Conservation (phyloP, 352 stramenopile species). For the Thalassiosira pacifica region DNA sequence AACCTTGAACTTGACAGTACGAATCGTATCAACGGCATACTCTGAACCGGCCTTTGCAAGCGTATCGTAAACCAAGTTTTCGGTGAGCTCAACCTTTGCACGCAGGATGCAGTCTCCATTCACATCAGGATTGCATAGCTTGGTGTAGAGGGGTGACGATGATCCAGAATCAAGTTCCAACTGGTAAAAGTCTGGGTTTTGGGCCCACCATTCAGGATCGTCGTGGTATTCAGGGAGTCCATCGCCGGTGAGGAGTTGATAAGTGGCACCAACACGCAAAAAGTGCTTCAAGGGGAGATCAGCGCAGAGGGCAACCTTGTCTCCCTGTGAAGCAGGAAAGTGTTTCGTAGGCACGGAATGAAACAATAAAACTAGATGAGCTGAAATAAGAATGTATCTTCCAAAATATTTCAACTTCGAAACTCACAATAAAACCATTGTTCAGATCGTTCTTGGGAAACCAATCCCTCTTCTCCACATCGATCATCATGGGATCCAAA, state of each 20-base stretch:
- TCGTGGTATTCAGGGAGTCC: conserved; percentile 20
- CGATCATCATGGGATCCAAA: conserved; percentile 74
- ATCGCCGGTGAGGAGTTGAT: conserved; percentile 44
- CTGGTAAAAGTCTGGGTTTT: background rate
- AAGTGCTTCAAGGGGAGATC: conserved; percentile 56
- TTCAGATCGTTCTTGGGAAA: conserved; percentile 72
- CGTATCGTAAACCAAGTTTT: conserved; percentile 55
- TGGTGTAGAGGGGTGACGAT: conserved; percentile 51
- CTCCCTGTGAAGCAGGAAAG: conserved; percentile 20
- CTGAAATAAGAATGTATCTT: too few relatives aligned
- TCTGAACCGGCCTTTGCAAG: conserved; percentile 47
- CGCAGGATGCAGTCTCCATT: conserved; percentile 47
- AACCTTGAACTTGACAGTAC: conserved; percentile 57
- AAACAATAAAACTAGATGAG: background rate
- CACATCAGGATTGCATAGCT: conserved; percentile 37
- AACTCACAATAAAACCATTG: conserved; percentile 49
- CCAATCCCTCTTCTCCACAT: conserved; percentile 51
- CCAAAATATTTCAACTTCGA: too few relatives aligned
- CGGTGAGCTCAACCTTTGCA: conserved; percentile 52
- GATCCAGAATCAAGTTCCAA: conserved; percentile 26
- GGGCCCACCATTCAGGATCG: background rate
- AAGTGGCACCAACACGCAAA: conserved; percentile 62
- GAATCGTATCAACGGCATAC: conserved; percentile 66
- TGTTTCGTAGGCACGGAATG: too few relatives aligned
- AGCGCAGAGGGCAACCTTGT: conserved; percentile 58